These are phyloP conservation scores for Daphne laureola DNA, from an alignment of 441 rosid species.

Conservation along the genomic window DNA sequence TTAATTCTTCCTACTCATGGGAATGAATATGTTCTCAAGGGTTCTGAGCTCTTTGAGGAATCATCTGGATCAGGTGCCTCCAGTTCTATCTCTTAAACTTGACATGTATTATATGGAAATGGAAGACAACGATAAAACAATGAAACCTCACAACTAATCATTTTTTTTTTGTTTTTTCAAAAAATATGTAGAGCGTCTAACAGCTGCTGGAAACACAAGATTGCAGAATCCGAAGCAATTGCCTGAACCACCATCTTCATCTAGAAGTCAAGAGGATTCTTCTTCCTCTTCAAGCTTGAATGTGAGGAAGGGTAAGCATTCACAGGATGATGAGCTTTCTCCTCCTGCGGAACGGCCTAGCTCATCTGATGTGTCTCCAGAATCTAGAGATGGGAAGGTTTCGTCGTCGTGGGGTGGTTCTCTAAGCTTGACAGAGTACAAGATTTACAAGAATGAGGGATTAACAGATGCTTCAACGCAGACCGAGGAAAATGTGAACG, in stretches of 20 bases:
- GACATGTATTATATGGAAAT: neutral
- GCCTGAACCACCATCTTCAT: constrained; percentile 67
- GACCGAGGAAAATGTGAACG: constrained; percentile 58
- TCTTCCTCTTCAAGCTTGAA: constrained; percentile 79
- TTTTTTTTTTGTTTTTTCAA: neutral
- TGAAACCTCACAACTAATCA: neutral
- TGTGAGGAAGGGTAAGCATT: constrained; percentile 59
- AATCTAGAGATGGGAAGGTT: constrained; percentile 51
- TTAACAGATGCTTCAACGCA: constrained; percentile 84
- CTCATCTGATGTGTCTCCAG: constrained; percentile 60
- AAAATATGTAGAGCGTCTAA: constrained; percentile 33
- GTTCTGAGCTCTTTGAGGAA: constrained; percentile 64
- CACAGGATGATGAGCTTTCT: constrained; percentile 74
- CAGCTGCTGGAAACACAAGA: constrained; percentile 28
- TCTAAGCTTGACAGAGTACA: constrained; percentile 71
- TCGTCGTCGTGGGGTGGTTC: constrained; percentile 61
- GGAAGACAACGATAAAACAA: neutral
- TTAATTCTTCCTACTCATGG: constrained; percentile 59
- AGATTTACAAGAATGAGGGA: constrained; percentile 57
- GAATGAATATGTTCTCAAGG: constrained; percentile 68
- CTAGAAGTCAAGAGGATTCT: constrained; percentile 74
- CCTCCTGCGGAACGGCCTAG: constrained; percentile 52
- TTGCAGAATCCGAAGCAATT: constrained; percentile 55
- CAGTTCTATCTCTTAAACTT: neutral
- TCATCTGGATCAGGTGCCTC: constrained; percentile 45